Percentiles rank a stretch among this genome's conserved stretches.
Evolutionary conservation across 768 basidiomycete genomes (phyloP).

Genomic region (Leccinum olivaceopallidum): DNA sequence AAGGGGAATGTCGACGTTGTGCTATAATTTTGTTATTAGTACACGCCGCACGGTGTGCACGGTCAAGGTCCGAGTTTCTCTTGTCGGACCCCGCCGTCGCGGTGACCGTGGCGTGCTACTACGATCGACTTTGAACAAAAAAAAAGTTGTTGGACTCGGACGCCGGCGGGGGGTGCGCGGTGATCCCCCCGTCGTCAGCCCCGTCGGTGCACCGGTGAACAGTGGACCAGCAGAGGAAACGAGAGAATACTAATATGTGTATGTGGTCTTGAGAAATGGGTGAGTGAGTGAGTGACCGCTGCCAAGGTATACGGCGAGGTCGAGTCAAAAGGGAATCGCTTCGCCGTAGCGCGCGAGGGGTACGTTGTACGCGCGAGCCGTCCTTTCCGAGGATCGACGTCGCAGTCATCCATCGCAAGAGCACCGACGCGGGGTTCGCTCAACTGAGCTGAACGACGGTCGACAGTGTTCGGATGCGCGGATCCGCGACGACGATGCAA

Average conservation of each 20-base stretch:
- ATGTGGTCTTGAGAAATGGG: neutral
- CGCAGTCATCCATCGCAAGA: constrained; percentile 84
- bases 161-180: no score
- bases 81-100: neutral
- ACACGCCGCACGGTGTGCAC: neutral
- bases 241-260: neutral
- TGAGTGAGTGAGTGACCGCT: neutral
- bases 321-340: neutral
- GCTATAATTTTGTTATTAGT: neutral
- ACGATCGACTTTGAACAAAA: neutral
- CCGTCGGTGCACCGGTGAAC: neutral
- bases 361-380: constrained; percentile 10
- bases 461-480: constrained; percentile 33
- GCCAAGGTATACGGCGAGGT: neutral
- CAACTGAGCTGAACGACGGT: constrained; percentile 26
- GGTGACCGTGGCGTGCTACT: neutral
- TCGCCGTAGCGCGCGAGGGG: constrained; percentile 12
- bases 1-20: neutral
- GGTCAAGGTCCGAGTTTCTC: neutral
- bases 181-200: neutral
- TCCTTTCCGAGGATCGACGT: constrained; percentile 47
- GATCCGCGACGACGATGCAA: constrained; percentile 36
- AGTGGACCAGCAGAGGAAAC: neutral
- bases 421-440: constrained; percentile 33
- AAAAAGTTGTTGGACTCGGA: neutral